Percentiles rank a stretch among this genome's conserved stretches.
These are phyloP conservation scores for Pythium chondricola DNA, from an alignment of 352 stramenopile genomes.

Conservation along the genomic window DNA sequence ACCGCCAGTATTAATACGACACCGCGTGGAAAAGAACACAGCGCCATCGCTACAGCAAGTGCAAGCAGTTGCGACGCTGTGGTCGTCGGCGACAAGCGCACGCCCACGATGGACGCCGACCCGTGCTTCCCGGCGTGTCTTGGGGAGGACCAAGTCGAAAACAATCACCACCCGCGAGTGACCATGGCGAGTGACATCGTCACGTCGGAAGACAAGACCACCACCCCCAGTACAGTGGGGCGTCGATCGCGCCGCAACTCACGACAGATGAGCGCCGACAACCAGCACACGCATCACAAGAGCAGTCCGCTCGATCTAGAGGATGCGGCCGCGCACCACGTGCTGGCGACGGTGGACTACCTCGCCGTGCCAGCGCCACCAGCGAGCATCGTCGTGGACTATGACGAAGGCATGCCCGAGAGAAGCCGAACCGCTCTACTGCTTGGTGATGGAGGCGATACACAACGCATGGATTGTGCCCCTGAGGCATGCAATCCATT, in stretches of 20 bases:
- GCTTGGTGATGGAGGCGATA: constrained; percentile 11
- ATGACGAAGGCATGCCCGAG: constrained; percentile 30
- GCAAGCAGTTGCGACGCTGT: too few relatives aligned
- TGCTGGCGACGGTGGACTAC: constrained; percentile 10
- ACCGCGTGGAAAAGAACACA: too few relatives aligned
- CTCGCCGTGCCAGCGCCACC: constrained; percentile 2
- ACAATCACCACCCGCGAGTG: constrained; percentile 3
- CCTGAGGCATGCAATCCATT: constrained; percentile 38
- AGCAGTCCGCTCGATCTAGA: constrained; percentile 22
- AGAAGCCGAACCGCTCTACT: constrained; percentile 9
- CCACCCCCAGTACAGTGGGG: background rate
- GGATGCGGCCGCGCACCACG: constrained; percentile 34
- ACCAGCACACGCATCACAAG: background rate
- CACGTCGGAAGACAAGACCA: background rate
- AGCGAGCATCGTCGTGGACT: constrained; percentile 55
- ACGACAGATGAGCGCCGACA: constrained; percentile 7
- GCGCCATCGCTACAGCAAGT: too few relatives aligned
- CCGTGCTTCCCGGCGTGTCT: constrained; percentile 18
- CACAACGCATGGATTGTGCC: constrained; percentile 26
- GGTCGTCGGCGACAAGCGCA: too few relatives aligned
- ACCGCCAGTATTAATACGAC: too few relatives aligned
- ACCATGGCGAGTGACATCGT: background rate
- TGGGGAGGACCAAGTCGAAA: background rate
- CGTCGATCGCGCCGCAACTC: constrained; percentile 14
- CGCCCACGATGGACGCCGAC: background rate